Base-by-base conservation (phyloP, 2,329 filamentous ascomycete genomes). In the Lasiodiplodia gonubiensis region DNA sequence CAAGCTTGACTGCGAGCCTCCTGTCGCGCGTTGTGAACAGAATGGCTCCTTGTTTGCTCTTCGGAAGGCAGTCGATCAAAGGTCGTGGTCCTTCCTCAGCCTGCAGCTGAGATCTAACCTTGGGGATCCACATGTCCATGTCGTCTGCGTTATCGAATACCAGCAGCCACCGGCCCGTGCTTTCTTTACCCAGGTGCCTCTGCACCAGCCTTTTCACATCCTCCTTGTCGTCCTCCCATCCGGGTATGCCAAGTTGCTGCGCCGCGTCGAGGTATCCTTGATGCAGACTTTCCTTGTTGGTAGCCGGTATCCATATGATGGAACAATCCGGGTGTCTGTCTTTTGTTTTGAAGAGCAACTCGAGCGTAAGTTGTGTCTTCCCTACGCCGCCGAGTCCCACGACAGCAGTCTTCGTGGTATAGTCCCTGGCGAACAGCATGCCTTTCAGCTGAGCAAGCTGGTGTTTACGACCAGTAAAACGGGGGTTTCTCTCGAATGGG, bases 361-460 rank as follows among this genome's bases (percentile, higher is more conserved):
- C 68, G 48, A 78, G 69, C 33, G 71, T 75, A 3, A 77, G 52
- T 59, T 76, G 72, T 39, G 76, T 77, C 70, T 78, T 78, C 55
- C 76, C 76, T 0, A 70, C 70, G 11, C 76, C 74, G n/a, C 75
- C 74, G 4, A 77, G 74, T n/a, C 76, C 72, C 4, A 72, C 59
- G 18, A 78, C 69, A 0, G 74, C 70, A 60, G 76, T 65, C 53
- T 72, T 72, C 33, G 33, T 35, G 33, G 33, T 35, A 35, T 35
- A 35, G 33, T 35, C 33, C 33, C 33, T 35, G 33, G 33, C 33
- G 33, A 35, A 35, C 33, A 35, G 33, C 33, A 35, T 35, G 33
- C 33, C 33, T 35, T 35, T 10, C 33, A 35, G 33, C 33, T 35
- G 33, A 35, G 33, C 33, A 35, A 35, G 33, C 33, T 35, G 33